Base-by-base conservation (phyloP, 257 asterid species). In the Rauvolfia tetraphylla region DNA sequence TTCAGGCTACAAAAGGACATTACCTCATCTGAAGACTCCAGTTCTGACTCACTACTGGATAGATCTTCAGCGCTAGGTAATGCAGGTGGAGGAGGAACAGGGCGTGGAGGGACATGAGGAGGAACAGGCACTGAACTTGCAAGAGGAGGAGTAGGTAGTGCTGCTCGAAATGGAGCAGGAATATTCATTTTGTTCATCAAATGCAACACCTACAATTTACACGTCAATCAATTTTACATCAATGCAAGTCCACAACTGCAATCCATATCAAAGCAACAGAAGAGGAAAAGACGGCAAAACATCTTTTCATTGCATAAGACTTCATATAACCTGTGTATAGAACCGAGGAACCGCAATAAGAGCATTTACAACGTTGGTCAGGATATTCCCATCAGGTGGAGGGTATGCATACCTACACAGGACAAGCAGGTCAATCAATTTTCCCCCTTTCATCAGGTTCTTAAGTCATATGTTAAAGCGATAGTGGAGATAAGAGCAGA, bases 141-240 rank as follows among this genome's bases (percentile, higher is more conserved):
- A 25, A 95, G 88, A 68, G 99, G 95, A 36, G 97, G 99, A 75
- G 97, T 91, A 61, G 98, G 96, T 76, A 91, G 85, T 53, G 99
- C 98, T 82, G 82, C 86, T 78, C 96, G 90, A 69, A 95, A 95
- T 76, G 98, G 99, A 81, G 97, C 98, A 31, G 99, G 99, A 79
- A 95, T 91, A 82, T 91, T 95, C 99, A 92, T 92, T 87, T 95
- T 95, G 90, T 95, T 95, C 99, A 95, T 95, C 92, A 95, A 83
- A 88, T 95, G 99, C 87, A 95, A 87, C 74, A 95, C 99, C 99
- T 95, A 83, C 61, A 73, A 58, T 72, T 51, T 76, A 41, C 65
- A 72, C 23, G 75, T 51, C 68, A 41, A 61, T 44, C 18, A 3
- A 7, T 49, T 31, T 22, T 33, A 66, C 53, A 65, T 48, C 14